Evolutionary conservation across 352 stramenopile genomes (phyloP).

Genomic region (Phytophthora kernoviae): DNA sequence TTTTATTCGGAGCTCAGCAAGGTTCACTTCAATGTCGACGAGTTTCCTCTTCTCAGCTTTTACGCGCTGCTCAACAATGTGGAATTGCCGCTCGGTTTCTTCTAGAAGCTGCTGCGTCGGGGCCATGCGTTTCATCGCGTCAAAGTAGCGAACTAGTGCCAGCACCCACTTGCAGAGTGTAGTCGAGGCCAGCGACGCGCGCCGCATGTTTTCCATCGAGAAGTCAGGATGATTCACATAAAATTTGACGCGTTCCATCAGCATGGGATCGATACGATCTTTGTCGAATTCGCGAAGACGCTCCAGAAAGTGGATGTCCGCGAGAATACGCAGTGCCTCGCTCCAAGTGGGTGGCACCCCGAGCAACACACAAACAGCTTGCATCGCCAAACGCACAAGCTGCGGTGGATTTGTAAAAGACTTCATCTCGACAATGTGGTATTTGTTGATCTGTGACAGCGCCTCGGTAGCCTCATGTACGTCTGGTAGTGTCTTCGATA

Average conservation of each 20-base stretch:
- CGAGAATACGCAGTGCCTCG: constrained; percentile 65
- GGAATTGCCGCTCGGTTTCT: constrained; percentile 44
- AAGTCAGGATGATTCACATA: constrained; percentile 77
- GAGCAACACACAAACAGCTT: constrained; percentile 74
- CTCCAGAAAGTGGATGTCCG: constrained; percentile 74
- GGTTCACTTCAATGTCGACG: constrained; percentile 47
- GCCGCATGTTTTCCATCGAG: constrained; percentile 80
- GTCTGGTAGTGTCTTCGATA: constrained; percentile 68
- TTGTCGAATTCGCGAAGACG: constrained; percentile 64
- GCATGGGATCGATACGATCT: constrained; percentile 44
- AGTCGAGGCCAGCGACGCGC: constrained; percentile 67
- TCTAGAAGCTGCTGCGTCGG: constrained; percentile 57
- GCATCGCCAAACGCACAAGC: constrained; percentile 75
- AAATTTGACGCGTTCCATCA: constrained; percentile 60
- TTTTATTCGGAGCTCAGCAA: constrained; percentile 49
- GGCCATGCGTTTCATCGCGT: constrained; percentile 64
- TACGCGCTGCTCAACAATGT: constrained; percentile 45
- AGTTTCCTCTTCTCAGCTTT: constrained; percentile 54
- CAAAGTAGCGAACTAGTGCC: constrained; percentile 69
- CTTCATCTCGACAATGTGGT: constrained; percentile 84
- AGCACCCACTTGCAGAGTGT: constrained; percentile 79
- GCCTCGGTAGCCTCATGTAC: constrained; percentile 59
- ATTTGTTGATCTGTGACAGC: constrained; percentile 77
- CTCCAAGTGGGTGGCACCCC: constrained; percentile 64
- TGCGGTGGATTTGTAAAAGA: constrained; percentile 76